Percentiles rank a stretch among this genome's conserved stretches.
phyloP scores from a whole-genome alignment of 192 early-diverging fungal species.

The Linderina pennispora region DNA sequence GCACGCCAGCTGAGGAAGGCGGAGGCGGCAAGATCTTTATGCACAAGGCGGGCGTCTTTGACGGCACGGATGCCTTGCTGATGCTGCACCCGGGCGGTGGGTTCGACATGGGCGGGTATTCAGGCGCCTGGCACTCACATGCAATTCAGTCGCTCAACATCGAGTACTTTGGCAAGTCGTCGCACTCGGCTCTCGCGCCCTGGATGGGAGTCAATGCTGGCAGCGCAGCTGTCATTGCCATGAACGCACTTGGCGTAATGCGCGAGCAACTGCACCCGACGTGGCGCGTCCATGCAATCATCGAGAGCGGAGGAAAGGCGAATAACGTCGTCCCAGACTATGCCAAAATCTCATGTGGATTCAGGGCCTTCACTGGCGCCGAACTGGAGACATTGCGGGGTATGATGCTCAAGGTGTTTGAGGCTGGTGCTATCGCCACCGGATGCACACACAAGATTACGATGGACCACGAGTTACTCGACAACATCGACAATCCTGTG shows the following conservation, averaged over 20 bases:
- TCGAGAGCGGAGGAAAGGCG: background rate
- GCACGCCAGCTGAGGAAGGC: slow-evolving; percentile 71
- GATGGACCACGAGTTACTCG: background rate
- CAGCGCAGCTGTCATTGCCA: slow-evolving; percentile 62
- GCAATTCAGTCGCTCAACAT: slow-evolving; percentile 40
- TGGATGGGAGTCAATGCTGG: slow-evolving; percentile 73
- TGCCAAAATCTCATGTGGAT: background rate
- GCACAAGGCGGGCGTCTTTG: slow-evolving; percentile 61
- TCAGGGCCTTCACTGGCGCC: background rate
- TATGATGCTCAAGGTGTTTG: background rate
- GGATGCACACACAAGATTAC: background rate
- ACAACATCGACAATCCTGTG: background rate
- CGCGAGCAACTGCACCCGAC: background rate
- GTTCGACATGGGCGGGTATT: slow-evolving; percentile 39
- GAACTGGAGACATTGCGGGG: background rate
- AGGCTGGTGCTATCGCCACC: background rate
- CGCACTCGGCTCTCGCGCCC: slow-evolving; percentile 65
- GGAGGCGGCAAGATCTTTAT: slow-evolving; percentile 69
- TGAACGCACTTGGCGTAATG: slow-evolving; percentile 50
- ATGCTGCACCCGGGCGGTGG: slow-evolving; percentile 84
- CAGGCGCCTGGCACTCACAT: slow-evolving; percentile 44
- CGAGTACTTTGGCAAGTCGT: slow-evolving; percentile 66
- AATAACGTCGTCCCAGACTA: background rate
- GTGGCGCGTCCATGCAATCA: background rate
- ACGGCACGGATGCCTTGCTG: slow-evolving; percentile 63